phyloP scores from a whole-genome alignment of 805 yeast species.

The Candida hispaniensis region DNA sequence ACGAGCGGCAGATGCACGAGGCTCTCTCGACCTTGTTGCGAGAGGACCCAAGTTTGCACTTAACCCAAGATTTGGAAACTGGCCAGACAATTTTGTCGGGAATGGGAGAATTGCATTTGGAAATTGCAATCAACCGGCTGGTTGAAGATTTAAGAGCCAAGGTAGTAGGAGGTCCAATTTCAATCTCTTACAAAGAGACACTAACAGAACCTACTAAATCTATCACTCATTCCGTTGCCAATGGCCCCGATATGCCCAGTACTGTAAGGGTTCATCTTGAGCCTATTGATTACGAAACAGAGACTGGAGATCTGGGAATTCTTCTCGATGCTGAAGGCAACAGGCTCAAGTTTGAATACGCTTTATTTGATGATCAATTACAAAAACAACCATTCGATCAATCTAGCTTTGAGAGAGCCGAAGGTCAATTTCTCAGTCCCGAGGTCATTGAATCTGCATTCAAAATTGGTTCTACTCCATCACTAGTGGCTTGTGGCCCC shows the following conservation, averaged over 20 bases:
- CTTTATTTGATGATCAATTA: constrained; percentile 21
- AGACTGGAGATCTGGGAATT: constrained; percentile 23
- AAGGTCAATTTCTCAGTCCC: constrained; percentile 2
- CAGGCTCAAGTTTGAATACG: constrained; percentile 18
- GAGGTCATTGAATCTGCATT: constrained; percentile 27
- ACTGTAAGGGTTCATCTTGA: constrained; percentile 26
- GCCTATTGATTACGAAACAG: constrained; percentile 24
- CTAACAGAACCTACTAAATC: constrained; percentile 22
- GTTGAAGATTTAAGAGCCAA: constrained; percentile 75
- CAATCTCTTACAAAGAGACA: constrained; percentile 83
- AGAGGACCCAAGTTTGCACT: constrained; percentile 83
- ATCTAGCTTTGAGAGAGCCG: constrained; percentile 9
- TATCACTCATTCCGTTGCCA: constrained; percentile 1
- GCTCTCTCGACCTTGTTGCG: constrained; percentile 56
- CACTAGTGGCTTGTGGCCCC: constrained; percentile 37
- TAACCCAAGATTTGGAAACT: constrained; percentile 63
- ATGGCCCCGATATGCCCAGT: constrained; percentile 20
- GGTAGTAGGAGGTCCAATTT: constrained; percentile 69
- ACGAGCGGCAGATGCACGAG: constrained; percentile 58
- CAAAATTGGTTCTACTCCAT: constrained; percentile 30
- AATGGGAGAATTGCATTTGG: constrained; percentile 95
- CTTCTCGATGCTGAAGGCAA: constrained; percentile 39
- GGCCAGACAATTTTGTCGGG: constrained; percentile 87
- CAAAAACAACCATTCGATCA: constrained; percentile 18
- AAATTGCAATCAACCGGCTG: constrained; percentile 71